Evolutionary conservation across 2,329 filamentous ascomycete species (phyloP).

Genomic region (Aspergillus sp.): DNA sequence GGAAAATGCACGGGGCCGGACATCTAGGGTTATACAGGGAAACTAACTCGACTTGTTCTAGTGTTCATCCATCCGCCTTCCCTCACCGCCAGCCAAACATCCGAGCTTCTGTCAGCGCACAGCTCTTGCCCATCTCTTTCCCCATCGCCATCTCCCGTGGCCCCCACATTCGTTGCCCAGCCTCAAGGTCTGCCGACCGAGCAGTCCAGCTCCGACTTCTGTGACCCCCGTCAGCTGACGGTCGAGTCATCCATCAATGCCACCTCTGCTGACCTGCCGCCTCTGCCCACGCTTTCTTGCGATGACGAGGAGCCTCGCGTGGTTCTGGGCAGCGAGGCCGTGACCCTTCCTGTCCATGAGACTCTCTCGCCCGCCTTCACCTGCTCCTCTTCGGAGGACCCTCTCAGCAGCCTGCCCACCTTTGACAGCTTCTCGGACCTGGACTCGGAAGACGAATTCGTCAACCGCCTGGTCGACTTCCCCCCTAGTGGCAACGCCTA

Average conservation of each 20-base stretch:
- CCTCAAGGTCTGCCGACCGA: slow-evolving; percentile 65
- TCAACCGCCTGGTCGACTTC: slow-evolving; percentile 72
- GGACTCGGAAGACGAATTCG: slow-evolving; percentile 87
- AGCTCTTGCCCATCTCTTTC: slow-evolving; percentile 78
- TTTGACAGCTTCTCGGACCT: slow-evolving; percentile 89
- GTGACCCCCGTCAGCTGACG: slow-evolving; percentile 86
- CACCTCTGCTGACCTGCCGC: slow-evolving; percentile 63
- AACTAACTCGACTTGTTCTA: slow-evolving; percentile 39
- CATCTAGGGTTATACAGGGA: slow-evolving; percentile 20
- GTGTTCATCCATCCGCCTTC: slow-evolving; percentile 69
- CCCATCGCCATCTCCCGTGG: slow-evolving; percentile 79
- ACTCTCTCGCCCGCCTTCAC: slow-evolving; percentile 42
- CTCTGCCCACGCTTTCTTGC: slow-evolving; percentile 55
- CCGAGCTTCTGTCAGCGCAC: slow-evolving; percentile 70
- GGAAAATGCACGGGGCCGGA: background rate
- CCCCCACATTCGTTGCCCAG: slow-evolving; percentile 72
- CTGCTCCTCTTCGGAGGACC: slow-evolving; percentile 48
- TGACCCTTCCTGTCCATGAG: slow-evolving; percentile 41
- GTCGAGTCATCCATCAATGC: slow-evolving; percentile 58
- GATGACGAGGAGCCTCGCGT: slow-evolving; percentile 43
- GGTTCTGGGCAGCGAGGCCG: slow-evolving; percentile 37
- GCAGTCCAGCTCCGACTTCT: slow-evolving; percentile 76
- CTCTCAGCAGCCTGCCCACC: slow-evolving; percentile 63
- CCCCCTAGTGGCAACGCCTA: slow-evolving; percentile 59
- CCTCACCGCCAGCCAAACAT: slow-evolving; percentile 62